Percentiles rank a stretch among this genome's conserved stretches.
Evolutionary conservation across 208 protist species (phyloP).

Genomic region (Herpetomonas tarakana): DNA sequence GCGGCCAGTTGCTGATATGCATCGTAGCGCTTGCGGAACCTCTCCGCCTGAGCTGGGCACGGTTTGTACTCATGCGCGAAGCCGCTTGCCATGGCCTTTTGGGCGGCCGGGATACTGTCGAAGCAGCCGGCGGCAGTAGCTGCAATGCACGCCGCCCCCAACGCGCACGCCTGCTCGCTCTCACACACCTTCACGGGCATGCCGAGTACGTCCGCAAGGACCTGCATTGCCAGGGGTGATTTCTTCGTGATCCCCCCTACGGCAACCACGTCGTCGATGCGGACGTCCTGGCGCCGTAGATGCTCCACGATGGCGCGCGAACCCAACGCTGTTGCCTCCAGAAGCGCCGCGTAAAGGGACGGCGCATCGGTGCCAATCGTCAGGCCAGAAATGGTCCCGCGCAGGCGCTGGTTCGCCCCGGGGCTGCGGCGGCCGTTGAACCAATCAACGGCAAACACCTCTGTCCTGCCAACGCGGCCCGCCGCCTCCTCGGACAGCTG

Average conservation of each 20-base stretch:
- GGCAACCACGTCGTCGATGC: constrained; percentile 55
- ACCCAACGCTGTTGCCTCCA: constrained; percentile 51
- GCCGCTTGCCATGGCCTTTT: constrained; percentile 37
- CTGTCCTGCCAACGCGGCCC: constrained; percentile 10
- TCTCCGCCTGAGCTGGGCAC: constrained; percentile 8
- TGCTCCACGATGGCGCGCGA: constrained; percentile 52
- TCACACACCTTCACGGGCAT: constrained; percentile 51
- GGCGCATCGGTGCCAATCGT: constrained; percentile 45
- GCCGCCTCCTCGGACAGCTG: constrained; percentile 24
- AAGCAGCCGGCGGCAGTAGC: constrained; percentile 50
- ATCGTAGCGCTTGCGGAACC: constrained; percentile 38
- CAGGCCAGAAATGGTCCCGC: constrained; percentile 34
- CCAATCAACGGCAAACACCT: constrained; percentile 47
- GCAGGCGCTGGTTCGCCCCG: constrained; percentile 49
- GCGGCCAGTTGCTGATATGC: constrained; percentile 28
- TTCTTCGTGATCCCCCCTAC: constrained; percentile 57
- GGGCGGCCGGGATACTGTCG: constrained; percentile 29
- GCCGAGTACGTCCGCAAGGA: constrained; percentile 46
- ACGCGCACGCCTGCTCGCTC: constrained; percentile 44
- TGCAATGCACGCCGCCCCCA: constrained; percentile 46
- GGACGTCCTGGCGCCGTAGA: constrained; percentile 42
- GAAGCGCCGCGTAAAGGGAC: constrained; percentile 31
- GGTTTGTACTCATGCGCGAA: constrained; percentile 33
- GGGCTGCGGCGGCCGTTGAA: constrained; percentile 63
- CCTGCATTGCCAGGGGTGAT: constrained; percentile 42